These are phyloP conservation scores for Colletotrichum tanaceti DNA, from an alignment of 2,329 filamentous ascomycete genomes.

Conservation along the genomic window DNA sequence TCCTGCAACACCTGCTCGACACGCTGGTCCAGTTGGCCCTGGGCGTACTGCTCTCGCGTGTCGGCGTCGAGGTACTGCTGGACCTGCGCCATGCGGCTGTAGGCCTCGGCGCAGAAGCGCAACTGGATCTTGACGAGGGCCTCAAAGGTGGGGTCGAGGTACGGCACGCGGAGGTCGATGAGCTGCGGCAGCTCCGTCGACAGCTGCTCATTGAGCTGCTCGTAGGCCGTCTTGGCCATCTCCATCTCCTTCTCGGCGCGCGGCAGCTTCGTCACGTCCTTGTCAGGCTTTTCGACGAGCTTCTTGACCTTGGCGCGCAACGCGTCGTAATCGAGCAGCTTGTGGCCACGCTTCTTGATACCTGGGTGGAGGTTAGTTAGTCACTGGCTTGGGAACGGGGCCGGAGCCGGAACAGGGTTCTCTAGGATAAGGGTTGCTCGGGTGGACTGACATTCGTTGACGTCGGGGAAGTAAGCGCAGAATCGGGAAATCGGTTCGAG, in stretches of 20 bases:
- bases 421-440: not conserved
- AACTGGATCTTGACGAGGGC: constrained; percentile 98
- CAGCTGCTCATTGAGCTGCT: constrained; percentile 96
- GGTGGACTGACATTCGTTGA: constrained; percentile 83
- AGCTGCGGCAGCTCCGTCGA: constrained; percentile 93
- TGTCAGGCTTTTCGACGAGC: constrained; percentile 97
- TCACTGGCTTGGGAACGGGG: not conserved
- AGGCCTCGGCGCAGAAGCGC: constrained; percentile 97
- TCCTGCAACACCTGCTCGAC: constrained; percentile 97
- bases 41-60: constrained; percentile 94
- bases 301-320: constrained; percentile 97
- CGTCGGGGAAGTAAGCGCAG: constrained; percentile 98
- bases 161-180: constrained; percentile 96
- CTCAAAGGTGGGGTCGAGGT: constrained; percentile 96
- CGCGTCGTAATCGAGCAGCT: constrained; percentile 97
- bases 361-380: constrained; percentile 54
- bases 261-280: constrained; percentile 95
- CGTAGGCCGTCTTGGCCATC: constrained; percentile 92
- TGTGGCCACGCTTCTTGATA: constrained; percentile 99
- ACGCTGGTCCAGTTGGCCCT: constrained; percentile 88
- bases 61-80: constrained; percentile 98
- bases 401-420: not conserved
- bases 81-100: constrained; percentile 97
- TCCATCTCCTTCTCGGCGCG: constrained; percentile 96
- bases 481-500: constrained; percentile 95